Evolutionary conservation across 2,329 filamentous ascomycete species (phyloP).

Genomic region (Paracorniculantispora psalliotae): DNA sequence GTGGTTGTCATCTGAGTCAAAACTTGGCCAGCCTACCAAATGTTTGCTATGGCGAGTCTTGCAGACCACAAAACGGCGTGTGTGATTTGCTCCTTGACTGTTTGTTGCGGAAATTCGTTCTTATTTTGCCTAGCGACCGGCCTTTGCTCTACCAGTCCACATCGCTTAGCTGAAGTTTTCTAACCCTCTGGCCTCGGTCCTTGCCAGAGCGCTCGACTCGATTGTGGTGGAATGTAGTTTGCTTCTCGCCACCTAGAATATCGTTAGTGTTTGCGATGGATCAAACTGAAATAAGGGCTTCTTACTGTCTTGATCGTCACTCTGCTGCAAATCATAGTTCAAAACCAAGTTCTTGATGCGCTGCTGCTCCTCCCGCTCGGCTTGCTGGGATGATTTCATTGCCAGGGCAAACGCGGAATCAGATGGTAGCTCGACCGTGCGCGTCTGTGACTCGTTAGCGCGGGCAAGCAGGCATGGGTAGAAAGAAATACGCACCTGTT

Average conservation of each 20-base stretch:
- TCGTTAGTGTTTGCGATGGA: conserved; percentile 44
- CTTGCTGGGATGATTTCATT: conserved; percentile 93
- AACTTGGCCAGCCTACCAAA: too few relatives aligned
- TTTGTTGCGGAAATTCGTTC: neutral
- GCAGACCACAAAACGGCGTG: neutral
- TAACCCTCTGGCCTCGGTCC: conserved; percentile 73
- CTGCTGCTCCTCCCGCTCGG: conserved; percentile 92
- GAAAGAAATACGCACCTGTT: conserved; percentile 59
- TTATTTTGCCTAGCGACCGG: conserved; percentile 25
- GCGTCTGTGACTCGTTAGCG: conserved; percentile 55
- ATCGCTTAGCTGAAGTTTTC: conserved; percentile 91
- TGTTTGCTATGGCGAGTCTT: neutral
- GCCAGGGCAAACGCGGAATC: conserved; percentile 94
- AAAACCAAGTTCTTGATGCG: conserved; percentile 97
- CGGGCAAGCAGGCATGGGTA: neutral
- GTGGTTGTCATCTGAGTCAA: neutral
- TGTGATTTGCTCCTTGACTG: neutral
- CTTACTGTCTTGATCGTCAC: conserved; percentile 75
- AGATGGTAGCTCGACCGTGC: conserved; percentile 81
- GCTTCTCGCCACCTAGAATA: conserved; percentile 45
- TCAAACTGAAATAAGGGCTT: conserved; percentile 31
- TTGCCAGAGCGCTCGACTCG: conserved; percentile 51
- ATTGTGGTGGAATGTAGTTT: conserved; percentile 45
- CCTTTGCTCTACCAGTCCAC: conserved; percentile 76
- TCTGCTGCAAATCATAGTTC: conserved; percentile 89